Percentiles rank a stretch among this genome's conserved stretches.
These are phyloP conservation scores for Viola pubescens DNA, from an alignment of 441 rosid genomes.

Conservation along the genomic window DNA sequence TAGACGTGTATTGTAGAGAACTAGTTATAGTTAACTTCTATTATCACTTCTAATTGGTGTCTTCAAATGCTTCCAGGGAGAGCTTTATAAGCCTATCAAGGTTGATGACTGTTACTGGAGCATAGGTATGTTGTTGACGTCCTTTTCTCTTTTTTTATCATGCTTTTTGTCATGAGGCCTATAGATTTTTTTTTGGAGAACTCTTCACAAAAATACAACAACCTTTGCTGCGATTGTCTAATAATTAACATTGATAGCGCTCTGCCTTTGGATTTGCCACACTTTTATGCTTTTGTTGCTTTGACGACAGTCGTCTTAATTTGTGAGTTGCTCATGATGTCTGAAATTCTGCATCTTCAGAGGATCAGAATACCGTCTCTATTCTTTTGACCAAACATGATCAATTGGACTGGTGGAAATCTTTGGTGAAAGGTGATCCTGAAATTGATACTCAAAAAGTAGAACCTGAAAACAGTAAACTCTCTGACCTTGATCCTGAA, in stretches of 20 bases:
- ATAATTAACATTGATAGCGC: background rate
- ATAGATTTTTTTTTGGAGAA: background rate
- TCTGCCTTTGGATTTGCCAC: background rate
- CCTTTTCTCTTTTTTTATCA: background rate
- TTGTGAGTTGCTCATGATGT: background rate
- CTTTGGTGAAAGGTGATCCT: slow-evolving; percentile 78
- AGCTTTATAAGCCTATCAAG: slow-evolving; percentile 55
- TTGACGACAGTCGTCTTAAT: background rate
- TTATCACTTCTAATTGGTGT: background rate
- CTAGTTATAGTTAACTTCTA: background rate
- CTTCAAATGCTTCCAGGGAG: slow-evolving; percentile 47
- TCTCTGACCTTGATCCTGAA: slow-evolving; percentile 83
- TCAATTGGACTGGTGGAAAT: slow-evolving; percentile 98
- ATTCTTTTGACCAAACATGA: slow-evolving; percentile 83
- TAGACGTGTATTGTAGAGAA: too few relatives aligned
- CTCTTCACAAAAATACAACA: background rate
- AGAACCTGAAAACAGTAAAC: slow-evolving; percentile 88
- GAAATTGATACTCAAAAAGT: slow-evolving; percentile 92
- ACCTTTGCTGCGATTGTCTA: too few relatives aligned
- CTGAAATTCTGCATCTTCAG: slow-evolving; percentile 29
- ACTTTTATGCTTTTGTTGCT: background rate
- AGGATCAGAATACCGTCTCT: slow-evolving; percentile 73
- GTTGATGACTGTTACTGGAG: slow-evolving; percentile 95
- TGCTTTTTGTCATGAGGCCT: background rate
- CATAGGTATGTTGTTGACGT: slow-evolving; percentile 43